phyloP scores from a whole-genome alignment of 2,329 filamentous ascomycete genomes.

The Nothomitra cinnamomea region DNA sequence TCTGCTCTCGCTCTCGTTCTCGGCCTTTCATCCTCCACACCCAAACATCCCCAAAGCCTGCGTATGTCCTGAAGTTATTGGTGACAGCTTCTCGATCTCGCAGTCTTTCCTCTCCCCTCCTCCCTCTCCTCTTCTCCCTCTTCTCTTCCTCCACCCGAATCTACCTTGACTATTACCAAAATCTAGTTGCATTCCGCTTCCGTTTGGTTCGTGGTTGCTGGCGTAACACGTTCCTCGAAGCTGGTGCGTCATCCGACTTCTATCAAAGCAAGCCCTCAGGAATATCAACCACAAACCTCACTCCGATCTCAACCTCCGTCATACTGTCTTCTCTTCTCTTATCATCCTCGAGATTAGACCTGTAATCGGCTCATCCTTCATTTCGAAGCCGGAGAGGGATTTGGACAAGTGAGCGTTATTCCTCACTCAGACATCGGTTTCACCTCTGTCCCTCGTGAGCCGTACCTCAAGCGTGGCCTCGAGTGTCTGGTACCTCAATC shows the following conservation, averaged over 20 bases:
- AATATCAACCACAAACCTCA: constrained; percentile 1
- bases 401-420: constrained; percentile 7
- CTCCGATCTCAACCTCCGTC: not conserved
- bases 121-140: constrained; percentile 20
- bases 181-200: constrained; percentile 11
- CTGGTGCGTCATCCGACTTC: not conserved
- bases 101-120: constrained; percentile 14
- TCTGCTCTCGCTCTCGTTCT: constrained; percentile 12
- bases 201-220: constrained; percentile 17
- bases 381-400: constrained; percentile 8
- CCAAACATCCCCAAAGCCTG: constrained; percentile 15
- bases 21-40: constrained; percentile 16
- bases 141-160: constrained; percentile 16
- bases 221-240: constrained; percentile 28
- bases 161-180: constrained; percentile 9
- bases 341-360: not conserved
- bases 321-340: constrained; percentile 3
- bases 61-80: constrained; percentile 19
- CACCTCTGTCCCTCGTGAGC: not conserved
- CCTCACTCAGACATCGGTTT: constrained; percentile 4
- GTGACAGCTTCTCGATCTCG: constrained; percentile 8
- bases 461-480: constrained; percentile 1
- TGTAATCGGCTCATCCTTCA: constrained; percentile 8
- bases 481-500: constrained; percentile 3
- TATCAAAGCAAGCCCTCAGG: not conserved